phyloP scores from a whole-genome alignment of 768 basidiomycete species.

The Tephrocybe sp. region DNA sequence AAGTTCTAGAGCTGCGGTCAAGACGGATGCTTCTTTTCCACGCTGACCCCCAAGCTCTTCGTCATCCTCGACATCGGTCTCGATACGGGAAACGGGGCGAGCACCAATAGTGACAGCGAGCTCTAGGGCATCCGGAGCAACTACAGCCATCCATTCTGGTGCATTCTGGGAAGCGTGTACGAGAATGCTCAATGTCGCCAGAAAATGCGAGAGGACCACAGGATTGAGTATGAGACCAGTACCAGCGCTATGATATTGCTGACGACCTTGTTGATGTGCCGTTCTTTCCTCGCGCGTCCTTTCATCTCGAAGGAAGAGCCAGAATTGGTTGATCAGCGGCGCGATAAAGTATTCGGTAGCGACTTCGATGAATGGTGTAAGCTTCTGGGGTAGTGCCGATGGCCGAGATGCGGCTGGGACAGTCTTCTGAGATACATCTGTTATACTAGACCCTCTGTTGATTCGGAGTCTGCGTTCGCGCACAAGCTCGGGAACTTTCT shows the following conservation, averaged over 20 bases:
- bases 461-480: conserved; percentile 78
- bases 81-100: conserved; percentile 48
- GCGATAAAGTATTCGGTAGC: conserved; percentile 88
- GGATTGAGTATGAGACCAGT: conserved; percentile 83
- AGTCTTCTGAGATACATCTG: conserved; percentile 32
- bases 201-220: conserved; percentile 69
- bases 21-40: conserved; percentile 67
- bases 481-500: conserved; percentile 56
- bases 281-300: conserved; percentile 74
- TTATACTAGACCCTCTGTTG: conserved; percentile 42
- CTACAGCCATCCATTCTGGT: conserved; percentile 72
- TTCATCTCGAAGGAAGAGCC: conserved; percentile 88
- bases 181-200: conserved; percentile 75
- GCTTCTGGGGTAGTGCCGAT: conserved; percentile 11
- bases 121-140: conserved; percentile 82
- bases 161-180: conserved; percentile 82
- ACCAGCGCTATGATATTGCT: conserved; percentile 68
- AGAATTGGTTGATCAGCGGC: conserved; percentile 92
- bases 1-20: conserved; percentile 76
- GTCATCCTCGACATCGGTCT: conserved; percentile 31
- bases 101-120: conserved; percentile 80
- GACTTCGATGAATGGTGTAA: conserved; percentile 57
- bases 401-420: conserved; percentile 1
- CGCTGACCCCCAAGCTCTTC: conserved; percentile 28
- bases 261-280: conserved; percentile 46